Evolutionary conservation across 1,284 basidiomycete genomes (phyloP), one percentile per base, ranked within the genome.

Genomic region (Exsudoporus floridanus): DNA sequence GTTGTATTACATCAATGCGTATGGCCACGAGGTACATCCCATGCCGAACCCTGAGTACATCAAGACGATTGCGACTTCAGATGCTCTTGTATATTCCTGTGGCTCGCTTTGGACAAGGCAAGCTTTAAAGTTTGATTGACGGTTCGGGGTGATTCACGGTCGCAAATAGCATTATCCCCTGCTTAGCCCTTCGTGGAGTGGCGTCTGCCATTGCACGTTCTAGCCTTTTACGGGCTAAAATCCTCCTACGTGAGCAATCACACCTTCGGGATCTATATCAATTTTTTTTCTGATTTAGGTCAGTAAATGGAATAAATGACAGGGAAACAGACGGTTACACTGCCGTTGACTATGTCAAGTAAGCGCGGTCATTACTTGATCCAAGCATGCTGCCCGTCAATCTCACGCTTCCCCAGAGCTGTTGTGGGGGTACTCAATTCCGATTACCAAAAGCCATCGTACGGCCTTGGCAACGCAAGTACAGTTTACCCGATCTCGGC

Each of bases 51-150:
- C 85, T 1, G 89, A 91, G 39, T 94, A 89, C 65, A 67, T 97
- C 25, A 71, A 81, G 6, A 81, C 82, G 34, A 73, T 98, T 4
- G 70, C 73, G 1, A 72, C 79, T n/a, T 81, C 81, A 50, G 82
- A 88, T 58, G 78, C 90, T 2, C 73, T 98, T 30, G 84, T 98
- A 5, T 97, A 96, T 70, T 94, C 92, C 2, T 95, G 92, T 67
- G 94, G 93, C 1, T 95, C 92, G 0, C 73, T 97, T 3, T 98
- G 92, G 92, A 97, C 94, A 25, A 93, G 88, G 89, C 86, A 50
- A 48, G 52, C 39, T 38, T 43, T 7, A 42, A 33, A 33, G 12
- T 63, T 53, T n/a, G 25, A 25, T 48, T 33, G 30, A 40, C 41
- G 16, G 38, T 55, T 39, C 50, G 40, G 37, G 46, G 37, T 45